These are phyloP conservation scores for Coniella lustricola DNA, from an alignment of 2,329 filamentous ascomycete genomes.

Conservation along the genomic window DNA sequence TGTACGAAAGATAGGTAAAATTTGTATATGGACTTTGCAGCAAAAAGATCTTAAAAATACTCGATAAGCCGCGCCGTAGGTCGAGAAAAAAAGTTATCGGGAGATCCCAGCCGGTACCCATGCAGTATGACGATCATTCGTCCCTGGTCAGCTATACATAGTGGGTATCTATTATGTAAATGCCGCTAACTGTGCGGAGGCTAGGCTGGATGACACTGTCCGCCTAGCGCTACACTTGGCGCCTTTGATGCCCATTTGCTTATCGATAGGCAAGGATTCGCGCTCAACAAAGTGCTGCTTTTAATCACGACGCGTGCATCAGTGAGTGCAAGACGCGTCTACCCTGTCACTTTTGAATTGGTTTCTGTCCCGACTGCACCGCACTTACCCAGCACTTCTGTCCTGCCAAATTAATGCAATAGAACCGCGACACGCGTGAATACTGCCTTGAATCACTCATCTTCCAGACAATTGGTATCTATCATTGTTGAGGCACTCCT, in stretches of 20 bases:
- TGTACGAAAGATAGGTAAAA: conserved; percentile 2
- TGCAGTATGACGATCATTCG: too few species aligned
- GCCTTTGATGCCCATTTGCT: neutral
- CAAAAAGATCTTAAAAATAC: too few species aligned
- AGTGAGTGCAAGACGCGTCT: conserved; percentile 8
- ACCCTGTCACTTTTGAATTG: conserved; percentile 16
- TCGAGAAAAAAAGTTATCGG: conserved; percentile 2
- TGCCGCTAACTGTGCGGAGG: too few species aligned
- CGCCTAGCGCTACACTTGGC: too few species aligned
- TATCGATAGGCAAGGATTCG: conserved; percentile 14
- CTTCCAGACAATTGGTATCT: too few species aligned
- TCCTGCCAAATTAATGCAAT: conserved; percentile 2
- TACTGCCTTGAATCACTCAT: conserved; percentile 4
- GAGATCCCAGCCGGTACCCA: too few species aligned
- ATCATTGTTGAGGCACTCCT: too few species aligned
- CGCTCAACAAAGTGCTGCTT: conserved; percentile 7
- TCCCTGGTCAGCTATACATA: neutral
- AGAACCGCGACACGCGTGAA: conserved; percentile 4
- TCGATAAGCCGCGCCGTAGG: too few species aligned
- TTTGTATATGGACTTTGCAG: neutral
- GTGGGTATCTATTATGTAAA: too few species aligned
- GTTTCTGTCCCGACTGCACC: neutral
- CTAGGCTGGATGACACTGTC: too few species aligned
- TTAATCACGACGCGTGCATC: conserved; percentile 8
- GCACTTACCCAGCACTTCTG: conserved; percentile 1